These are phyloP conservation scores for Salix viminalis DNA, from an alignment of 345 rosid genomes.

Conservation along the genomic window DNA sequence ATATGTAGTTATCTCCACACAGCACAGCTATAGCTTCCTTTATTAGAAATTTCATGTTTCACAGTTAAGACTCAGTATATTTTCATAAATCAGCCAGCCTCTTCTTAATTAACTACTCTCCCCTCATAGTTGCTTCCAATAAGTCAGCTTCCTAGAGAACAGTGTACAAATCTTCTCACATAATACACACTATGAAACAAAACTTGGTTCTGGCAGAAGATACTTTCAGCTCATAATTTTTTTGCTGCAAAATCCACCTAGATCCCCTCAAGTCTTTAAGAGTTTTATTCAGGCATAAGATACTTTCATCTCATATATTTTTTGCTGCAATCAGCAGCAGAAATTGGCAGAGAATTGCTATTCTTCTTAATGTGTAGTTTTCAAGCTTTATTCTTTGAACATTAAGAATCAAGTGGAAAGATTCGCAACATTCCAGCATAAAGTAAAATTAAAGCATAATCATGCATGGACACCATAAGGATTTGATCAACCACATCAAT, in stretches of 20 bases:
- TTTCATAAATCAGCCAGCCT: background rate
- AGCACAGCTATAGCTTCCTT: background rate
- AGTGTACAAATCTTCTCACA: background rate
- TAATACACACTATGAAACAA: background rate
- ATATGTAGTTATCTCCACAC: background rate
- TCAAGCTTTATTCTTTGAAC: background rate
- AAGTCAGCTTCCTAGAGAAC: background rate
- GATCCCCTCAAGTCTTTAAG: background rate
- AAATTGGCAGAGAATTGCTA: constrained; percentile 4
- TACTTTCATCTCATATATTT: background rate
- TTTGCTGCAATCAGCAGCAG: background rate
- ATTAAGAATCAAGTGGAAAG: background rate
- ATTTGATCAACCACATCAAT: background rate
- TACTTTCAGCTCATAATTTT: too few species aligned
- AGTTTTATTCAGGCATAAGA: background rate
- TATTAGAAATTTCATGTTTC: background rate
- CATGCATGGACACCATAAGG: background rate
- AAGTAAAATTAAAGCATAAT: background rate
- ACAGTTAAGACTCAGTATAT: background rate
- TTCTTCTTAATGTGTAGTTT: background rate
- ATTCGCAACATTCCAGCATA: background rate
- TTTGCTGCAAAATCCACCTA: background rate
- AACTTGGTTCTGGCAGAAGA: background rate
- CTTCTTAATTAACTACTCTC: background rate
- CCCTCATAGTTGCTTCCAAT: background rate